Evolutionary conservation across 441 rosid species (phyloP), one percentile per base, ranked within the genome.

Genomic region (Aleurites moluccanus): DNA sequence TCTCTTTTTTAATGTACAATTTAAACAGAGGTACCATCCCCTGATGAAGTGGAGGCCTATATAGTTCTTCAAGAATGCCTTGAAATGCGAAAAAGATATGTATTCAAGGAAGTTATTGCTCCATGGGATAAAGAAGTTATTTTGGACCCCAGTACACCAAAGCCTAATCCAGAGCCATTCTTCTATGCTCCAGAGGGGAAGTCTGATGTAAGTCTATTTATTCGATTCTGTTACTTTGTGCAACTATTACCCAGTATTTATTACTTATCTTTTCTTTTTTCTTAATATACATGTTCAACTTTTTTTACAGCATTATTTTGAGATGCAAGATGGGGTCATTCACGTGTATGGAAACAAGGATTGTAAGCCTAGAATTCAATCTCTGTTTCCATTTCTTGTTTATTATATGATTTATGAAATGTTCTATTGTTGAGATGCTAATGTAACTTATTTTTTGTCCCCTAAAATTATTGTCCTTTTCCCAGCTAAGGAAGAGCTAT

Each of bases 51-150:
- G 56, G 98, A 96, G 76, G 84, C 85, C 66, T 96, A 89, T 81
- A 57, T 81, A 71, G 82, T 92, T 81, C 86, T 96, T 80, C 98
- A 92, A 88, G 97, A 94, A 70, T 96, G 99, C 82, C 97, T 96
- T 79, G 92, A 92, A 81, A 63, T 91, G 89, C 79, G 99, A 75
- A 92, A 87, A 71, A 90, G 86, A 69, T 96, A 96, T 80, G 74
- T 94, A 33, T 96, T 86, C 81, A 88, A 72, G 70, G 98, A 96
- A 81, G 90, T 96, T 28, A 80, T 89, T 80, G 97, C 97, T 67
- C 98, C 99, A 28, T 96, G 98, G 99, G 98, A 88, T 70, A 96
- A 85, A 79, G 98, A 96, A 90, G 84, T 90, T 69, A 92, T 96
- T 80, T 89, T 88, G 68, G 99, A 96, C 76, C 98, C 98, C 47